A percentile compares a stretch with the other conserved stretches of the same genome.
Conservation (phyloP, 2,329 filamentous ascomycete species). For the Apiospora aurea region DNA sequence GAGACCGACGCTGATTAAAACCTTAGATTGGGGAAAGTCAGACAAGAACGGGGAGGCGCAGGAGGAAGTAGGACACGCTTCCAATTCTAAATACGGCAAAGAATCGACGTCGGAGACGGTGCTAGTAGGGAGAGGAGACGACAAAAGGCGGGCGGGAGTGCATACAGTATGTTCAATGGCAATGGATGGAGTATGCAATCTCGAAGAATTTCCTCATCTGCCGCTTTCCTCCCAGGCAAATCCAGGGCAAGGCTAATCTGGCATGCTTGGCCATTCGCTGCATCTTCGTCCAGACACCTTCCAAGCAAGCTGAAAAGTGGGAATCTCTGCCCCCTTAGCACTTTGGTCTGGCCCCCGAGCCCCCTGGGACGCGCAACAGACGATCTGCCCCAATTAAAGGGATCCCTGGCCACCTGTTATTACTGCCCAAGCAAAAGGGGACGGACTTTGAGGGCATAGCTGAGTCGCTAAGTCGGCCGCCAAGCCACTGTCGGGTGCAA, state of each 20-base stretch:
- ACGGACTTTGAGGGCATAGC: neutral
- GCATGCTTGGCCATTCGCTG: conserved; percentile 3
- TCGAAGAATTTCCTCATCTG: conserved; percentile 36
- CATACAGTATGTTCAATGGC: neutral
- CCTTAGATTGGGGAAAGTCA: conserved; percentile 18
- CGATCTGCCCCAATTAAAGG: neutral
- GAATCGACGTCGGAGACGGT: neutral
- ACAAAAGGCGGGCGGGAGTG: conserved; percentile 28
- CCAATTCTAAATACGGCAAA: conserved; percentile 20
- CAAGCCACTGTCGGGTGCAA: neutral
- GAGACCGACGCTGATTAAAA: conserved; percentile 14
- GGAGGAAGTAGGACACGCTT: conserved; percentile 12
- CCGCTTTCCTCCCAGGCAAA: conserved; percentile 20
- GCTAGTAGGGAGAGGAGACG: conserved; percentile 4
- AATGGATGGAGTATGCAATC: conserved; percentile 30
- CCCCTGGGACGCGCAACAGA: conserved; percentile 2
- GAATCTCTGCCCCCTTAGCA: neutral
- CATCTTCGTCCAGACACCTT: neutral
- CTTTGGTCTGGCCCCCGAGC: neutral
- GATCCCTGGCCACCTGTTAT: conserved; percentile 17
- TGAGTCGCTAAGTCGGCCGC: neutral
- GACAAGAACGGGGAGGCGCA: conserved; percentile 3
- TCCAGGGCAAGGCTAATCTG: conserved; percentile 19
- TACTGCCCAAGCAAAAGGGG: neutral
- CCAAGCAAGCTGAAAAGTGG: conserved; percentile 4